Percentiles rank a stretch among this genome's conserved stretches.
These are phyloP conservation scores for Mycosphaerella sp. DNA, from an alignment of 2,329 filamentous ascomycete genomes.

Conservation along the genomic window DNA sequence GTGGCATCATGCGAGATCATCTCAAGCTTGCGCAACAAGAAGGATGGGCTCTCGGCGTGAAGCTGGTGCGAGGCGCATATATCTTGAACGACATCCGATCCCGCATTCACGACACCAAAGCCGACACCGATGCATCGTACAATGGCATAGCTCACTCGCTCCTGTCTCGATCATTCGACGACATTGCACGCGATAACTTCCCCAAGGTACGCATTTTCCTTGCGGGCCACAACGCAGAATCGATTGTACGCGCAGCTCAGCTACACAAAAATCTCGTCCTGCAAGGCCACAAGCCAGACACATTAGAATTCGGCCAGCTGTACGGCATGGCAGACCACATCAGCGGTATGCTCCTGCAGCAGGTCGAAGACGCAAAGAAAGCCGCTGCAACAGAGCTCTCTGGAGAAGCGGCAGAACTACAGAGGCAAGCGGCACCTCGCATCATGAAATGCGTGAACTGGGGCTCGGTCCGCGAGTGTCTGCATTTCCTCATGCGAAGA, in stretches of 20 bases:
- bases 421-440: constrained; percentile 14
- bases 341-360: constrained; percentile 2
- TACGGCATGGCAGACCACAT: constrained; percentile 28
- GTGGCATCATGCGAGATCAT: constrained; percentile 42
- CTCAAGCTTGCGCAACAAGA: constrained; percentile 42
- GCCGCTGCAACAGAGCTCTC: constrained; percentile 15
- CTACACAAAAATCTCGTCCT: constrained; percentile 17
- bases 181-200: constrained; percentile 20
- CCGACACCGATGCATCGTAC: constrained; percentile 27
- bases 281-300: constrained; percentile 16
- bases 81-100: constrained; percentile 42
- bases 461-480: constrained; percentile 29
- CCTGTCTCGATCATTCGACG: constrained; percentile 23
- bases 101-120: constrained; percentile 28
- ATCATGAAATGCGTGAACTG: constrained; percentile 30
- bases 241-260: constrained; percentile 17
- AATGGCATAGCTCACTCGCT: constrained; percentile 25
- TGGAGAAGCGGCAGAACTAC: constrained; percentile 2
- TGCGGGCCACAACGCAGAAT: constrained; percentile 31
- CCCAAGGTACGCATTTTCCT: constrained; percentile 26
- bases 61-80: constrained; percentile 51
- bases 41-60: constrained; percentile 48
- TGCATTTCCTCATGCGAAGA: constrained; percentile 28
- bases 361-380: not conserved
- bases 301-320: constrained; percentile 27